Conservation (phyloP, 139 green algal species). For the Picocystis salinarum region DNA sequence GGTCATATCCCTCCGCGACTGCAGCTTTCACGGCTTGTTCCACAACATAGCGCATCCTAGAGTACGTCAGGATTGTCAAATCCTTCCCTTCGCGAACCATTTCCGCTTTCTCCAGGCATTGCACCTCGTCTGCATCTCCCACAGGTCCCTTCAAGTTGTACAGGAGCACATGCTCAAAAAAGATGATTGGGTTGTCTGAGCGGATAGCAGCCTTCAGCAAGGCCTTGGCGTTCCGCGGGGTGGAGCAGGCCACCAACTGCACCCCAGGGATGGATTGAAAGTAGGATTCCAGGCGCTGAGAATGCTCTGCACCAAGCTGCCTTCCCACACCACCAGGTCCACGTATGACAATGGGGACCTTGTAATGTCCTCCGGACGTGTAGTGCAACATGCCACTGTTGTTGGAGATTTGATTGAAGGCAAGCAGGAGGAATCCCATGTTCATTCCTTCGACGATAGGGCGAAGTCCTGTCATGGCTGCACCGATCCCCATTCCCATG, state of each 20-base stretch:
- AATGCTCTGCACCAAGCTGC: conserved; percentile 90
- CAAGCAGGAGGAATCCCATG: conserved; percentile 91
- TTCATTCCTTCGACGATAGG: conserved; percentile 97
- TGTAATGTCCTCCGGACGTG: conserved; percentile 81
- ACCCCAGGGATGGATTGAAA: conserved; percentile 90
- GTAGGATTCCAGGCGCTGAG: conserved; percentile 86
- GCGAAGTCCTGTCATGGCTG: conserved; percentile 82
- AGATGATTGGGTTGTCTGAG: conserved; percentile 69
- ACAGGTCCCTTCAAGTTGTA: conserved; percentile 82
- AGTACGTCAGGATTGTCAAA: conserved; percentile 86
- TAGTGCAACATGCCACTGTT: conserved; percentile 96
- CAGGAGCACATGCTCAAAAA: conserved; percentile 93
- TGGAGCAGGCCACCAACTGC: conserved; percentile 80
- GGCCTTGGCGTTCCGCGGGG: conserved; percentile 69
- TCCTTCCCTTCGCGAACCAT: conserved; percentile 61
- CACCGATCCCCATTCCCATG: conserved; percentile 90
- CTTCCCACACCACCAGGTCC: conserved; percentile 69
- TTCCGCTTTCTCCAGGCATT: conserved; percentile 59
- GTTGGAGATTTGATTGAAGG: conserved; percentile 98
- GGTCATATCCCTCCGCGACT: conserved; percentile 52
- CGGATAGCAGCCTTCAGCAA: conserved; percentile 74
- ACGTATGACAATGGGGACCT: conserved; percentile 66
- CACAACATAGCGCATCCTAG: conserved; percentile 80
- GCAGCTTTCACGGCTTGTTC: conserved; percentile 45
- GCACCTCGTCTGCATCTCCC: conserved; percentile 33